phyloP scores from a whole-genome alignment of 2,329 filamentous ascomycete species.

The Lecanicillium sp. region DNA sequence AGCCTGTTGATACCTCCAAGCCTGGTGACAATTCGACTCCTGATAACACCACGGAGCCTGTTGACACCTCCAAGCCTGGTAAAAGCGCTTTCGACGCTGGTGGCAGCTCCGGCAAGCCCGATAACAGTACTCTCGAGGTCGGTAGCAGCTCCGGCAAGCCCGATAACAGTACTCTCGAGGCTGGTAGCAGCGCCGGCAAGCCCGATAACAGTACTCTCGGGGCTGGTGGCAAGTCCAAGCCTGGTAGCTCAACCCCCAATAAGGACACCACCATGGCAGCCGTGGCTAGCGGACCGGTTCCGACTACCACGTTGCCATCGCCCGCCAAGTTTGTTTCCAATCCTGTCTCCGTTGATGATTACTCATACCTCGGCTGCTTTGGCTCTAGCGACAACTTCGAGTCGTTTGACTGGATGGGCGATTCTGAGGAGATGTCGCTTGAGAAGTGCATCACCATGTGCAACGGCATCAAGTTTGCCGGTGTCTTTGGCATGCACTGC shows the following conservation, averaged over 20 bases:
- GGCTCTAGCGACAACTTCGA: slow-evolving; percentile 26
- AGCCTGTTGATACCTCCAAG: no score
- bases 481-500: slow-evolving; percentile 31
- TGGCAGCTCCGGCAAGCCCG: not conserved
- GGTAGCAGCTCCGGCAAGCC: slow-evolving; percentile 3
- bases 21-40: no score
- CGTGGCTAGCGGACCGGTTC: slow-evolving; percentile 8
- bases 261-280: slow-evolving; percentile 14
- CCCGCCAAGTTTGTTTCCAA: slow-evolving; percentile 15
- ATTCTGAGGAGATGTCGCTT: slow-evolving; percentile 29
- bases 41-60: no score
- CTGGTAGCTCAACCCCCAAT: no score
- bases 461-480: slow-evolving; percentile 26
- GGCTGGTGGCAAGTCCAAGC: no score
- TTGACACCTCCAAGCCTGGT: not conserved
- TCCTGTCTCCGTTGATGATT: slow-evolving; percentile 23
- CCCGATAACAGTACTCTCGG: no score
- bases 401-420: slow-evolving; percentile 22
- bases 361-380: slow-evolving; percentile 33
- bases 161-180: slow-evolving; percentile 4
- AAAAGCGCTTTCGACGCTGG: not conserved
- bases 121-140: slow-evolving; percentile 2
- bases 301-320: slow-evolving; percentile 6
- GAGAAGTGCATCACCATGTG: slow-evolving; percentile 30
- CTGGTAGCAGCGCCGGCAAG: slow-evolving; percentile 2